A percentile compares a stretch with the other conserved stretches of the same genome.
phyloP scores from a whole-genome alignment of 331 rosid genomes.

The Prunus yedoensis region DNA sequence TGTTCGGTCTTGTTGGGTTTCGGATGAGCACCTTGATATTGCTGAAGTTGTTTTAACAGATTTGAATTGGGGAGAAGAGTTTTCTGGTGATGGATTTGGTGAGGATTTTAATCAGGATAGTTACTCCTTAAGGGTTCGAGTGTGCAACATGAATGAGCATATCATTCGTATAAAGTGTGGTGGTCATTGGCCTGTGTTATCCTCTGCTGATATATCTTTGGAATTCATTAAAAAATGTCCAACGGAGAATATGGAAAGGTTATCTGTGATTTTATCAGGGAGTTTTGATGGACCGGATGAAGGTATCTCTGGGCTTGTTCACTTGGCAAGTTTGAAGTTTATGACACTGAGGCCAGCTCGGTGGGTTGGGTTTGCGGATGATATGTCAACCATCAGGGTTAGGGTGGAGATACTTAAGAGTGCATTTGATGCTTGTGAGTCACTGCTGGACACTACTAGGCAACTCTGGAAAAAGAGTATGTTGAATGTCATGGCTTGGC shows the following conservation, averaged over 20 bases:
- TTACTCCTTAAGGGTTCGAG: slow-evolving; percentile 59
- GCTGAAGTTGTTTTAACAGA: slow-evolving; percentile 70
- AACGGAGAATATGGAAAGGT: slow-evolving; percentile 26
- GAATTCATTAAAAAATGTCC: slow-evolving; percentile 54
- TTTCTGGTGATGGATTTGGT: slow-evolving; percentile 42
- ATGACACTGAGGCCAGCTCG: slow-evolving; percentile 63
- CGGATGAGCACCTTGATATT: slow-evolving; percentile 68
- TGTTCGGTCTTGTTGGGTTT: slow-evolving; percentile 56
- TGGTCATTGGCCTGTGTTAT: slow-evolving; percentile 86
- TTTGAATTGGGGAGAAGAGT: slow-evolving; percentile 54
- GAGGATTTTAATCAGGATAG: slow-evolving; percentile 42
- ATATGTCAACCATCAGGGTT: slow-evolving; percentile 52
- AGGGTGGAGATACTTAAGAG: slow-evolving; percentile 70
- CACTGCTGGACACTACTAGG: slow-evolving; percentile 72
- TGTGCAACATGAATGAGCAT: slow-evolving; percentile 49
- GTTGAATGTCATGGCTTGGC: slow-evolving; percentile 84
- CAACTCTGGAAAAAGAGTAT: slow-evolving; percentile 86
- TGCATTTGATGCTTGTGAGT: slow-evolving; percentile 74
- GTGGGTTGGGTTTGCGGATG: slow-evolving; percentile 45
- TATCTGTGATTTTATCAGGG: slow-evolving; percentile 69
- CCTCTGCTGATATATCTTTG: slow-evolving; percentile 58
- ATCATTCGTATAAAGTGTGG: slow-evolving; percentile 67
- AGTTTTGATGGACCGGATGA: slow-evolving; percentile 84
- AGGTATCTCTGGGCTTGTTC: slow-evolving; percentile 78
- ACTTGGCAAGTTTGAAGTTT: slow-evolving; percentile 73